These are phyloP conservation scores for Backusella westeae DNA, from an alignment of 192 early-diverging fungal species.

Conservation along the genomic window DNA sequence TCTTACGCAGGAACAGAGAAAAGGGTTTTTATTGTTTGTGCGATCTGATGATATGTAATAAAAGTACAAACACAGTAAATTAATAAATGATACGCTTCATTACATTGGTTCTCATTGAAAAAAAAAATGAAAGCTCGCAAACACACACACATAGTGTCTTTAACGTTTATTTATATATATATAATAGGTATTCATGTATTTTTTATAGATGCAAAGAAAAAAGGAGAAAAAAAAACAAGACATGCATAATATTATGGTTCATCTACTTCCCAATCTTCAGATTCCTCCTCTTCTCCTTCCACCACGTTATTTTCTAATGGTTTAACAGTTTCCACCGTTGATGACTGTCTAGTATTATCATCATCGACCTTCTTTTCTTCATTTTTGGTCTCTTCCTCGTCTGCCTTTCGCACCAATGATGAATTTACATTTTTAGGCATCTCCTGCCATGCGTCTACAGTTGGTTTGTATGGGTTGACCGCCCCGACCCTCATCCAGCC, in stretches of 20 bases:
- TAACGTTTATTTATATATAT: background rate
- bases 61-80: too few relatives aligned
- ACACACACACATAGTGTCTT: too few relatives aligned
- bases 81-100: too few relatives aligned
- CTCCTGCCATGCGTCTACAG: constrained; percentile 6
- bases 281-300: background rate
- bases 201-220: background rate
- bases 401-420: background rate
- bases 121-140: too few relatives aligned
- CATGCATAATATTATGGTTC: background rate
- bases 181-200: too few relatives aligned
- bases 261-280: constrained; percentile 3
- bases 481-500: constrained; percentile 6
- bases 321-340: background rate
- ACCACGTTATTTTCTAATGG: background rate
- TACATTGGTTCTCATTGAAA: too few relatives aligned
- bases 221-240: background rate
- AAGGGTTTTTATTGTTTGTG: too few relatives aligned
- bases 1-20: too few relatives aligned
- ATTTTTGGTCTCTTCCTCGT: background rate
- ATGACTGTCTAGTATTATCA: background rate
- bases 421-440: background rate
- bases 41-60: too few relatives aligned
- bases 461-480: background rate
- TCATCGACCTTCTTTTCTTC: background rate